Base-by-base conservation (phyloP, 345 rosid species). In the Gossypium herbaceum region DNA sequence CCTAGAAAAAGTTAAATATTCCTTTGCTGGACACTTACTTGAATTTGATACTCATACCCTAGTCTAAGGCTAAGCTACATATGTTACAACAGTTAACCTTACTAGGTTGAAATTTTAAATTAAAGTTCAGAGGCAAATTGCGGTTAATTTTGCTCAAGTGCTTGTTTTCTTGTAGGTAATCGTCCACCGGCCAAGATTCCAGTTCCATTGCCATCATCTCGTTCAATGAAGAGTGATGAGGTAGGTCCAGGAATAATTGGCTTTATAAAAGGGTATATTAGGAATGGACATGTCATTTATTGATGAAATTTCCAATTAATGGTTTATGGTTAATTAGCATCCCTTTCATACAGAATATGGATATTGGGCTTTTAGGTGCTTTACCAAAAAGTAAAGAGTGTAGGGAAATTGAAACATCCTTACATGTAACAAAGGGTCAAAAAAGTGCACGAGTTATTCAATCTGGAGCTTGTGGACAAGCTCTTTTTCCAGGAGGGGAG, bases 101-200 rank as follows among this genome's bases (percentile, higher is more conserved):
- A 9, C 39, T 51, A 4, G 2, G 43, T 2, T 34, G 66, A 5
- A 16, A 55, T 50, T 72, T 76, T 41, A 43, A 66, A 39, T 34
- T 51, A 13, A 77, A 29, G 41, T 63, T 75, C 3, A 51, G 45
- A 20, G 12, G 1, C n/a, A 15, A 43, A 51, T 56, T 65, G 25
- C 13, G 67, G 50, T 57, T 67, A 7, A 47, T 66, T 73, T 76
- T 59, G 58, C 73, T 73, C 15, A 62, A 9, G 58, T 51, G 22
- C 44, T 41, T 77, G 79, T 71, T 79, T 72, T 58, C 72, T 76
- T 71, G 63, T 81, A 95, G 99, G 98, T 75, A 79, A 83, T 75
- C 93, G 86, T 52, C 97, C 98, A 74, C 95, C 98, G 45, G 88
- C 97, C 22, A 95, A 92, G 89, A 90, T 89, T 81, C 98, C 97